Evolutionary conservation across 805 yeast genomes (phyloP), one percentile per base, ranked within the genome.

Genomic region (Metschnikowia noctiluminum): DNA sequence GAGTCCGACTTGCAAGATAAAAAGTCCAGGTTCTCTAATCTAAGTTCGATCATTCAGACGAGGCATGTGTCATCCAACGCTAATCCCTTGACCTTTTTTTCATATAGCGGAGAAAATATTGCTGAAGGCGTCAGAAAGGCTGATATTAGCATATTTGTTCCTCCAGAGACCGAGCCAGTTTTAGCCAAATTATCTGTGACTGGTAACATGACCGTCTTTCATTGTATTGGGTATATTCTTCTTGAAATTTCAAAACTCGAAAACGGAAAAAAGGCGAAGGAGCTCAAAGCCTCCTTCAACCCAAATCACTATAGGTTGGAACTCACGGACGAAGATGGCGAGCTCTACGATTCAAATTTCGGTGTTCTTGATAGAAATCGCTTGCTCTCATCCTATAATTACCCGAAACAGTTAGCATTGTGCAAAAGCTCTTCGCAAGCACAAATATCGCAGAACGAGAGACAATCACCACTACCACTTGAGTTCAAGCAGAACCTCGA

Each of bases 281-380:
- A 34, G 13, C n/a, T 12, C 8, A 42, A 34, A 6, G 30, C 39
- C 10, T 41, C 43, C 11, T 58, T 64, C 43, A 80, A 85, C 51
- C 87, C 91, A 0, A 85, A 86, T 58, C 65, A 67, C 50, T 89
- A 96, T 94, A 76, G 84, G 46, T 61, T 92, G 32, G 87, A 87
- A 49, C 73, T 92, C 21, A 90, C 87, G 0, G 99, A 94, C 63
- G 98, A 92, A 43, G 97, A 91, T 62, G 92, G 92, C 7, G 97
- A 95, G 43, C 84, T 87, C 35, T 90, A 89, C 46, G 99, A 95
- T 56, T 88, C 89, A 45, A 48, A 49, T 21, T 91, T 94, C 70
- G 98, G 98, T 1, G 81, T 91, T 1, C 70, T 94, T 47, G 92
- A 86, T 40, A 71, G 97, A 54, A 75, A 79, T 0, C 73, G 91